Conservation (phyloP, 2,329 filamentous ascomycete species). For the Rhynchosporium secalis region DNA sequence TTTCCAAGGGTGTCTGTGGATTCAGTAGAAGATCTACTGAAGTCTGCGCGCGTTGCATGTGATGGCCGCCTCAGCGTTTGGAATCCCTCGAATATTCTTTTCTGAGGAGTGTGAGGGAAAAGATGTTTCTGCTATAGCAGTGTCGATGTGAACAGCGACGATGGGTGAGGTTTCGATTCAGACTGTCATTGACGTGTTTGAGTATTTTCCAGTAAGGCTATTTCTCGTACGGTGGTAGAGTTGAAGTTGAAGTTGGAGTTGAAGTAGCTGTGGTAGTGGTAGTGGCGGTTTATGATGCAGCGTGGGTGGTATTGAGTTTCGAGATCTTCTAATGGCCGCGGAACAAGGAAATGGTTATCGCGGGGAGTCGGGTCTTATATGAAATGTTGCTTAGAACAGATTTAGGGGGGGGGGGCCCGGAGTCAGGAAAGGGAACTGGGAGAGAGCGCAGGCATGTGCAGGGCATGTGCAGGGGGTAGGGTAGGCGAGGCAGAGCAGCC, state of each 20-base stretch:
- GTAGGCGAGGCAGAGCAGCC: slow-evolving; percentile 2
- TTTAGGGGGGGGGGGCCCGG: slow-evolving; percentile 9
- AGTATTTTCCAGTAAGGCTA: not conserved
- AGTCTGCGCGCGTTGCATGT: slow-evolving; percentile 75
- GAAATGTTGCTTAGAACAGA: slow-evolving; percentile 3
- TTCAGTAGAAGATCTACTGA: slow-evolving; percentile 77
- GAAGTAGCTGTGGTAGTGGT: not conserved
- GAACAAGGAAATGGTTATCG: slow-evolving; percentile 30
- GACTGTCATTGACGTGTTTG: not conserved
- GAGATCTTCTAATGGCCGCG: slow-evolving; percentile 26
- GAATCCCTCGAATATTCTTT: slow-evolving; percentile 2
- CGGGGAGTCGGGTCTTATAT: slow-evolving; percentile 31
- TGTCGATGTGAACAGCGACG: not conserved
- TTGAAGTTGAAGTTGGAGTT: not conserved
- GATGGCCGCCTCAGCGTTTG: slow-evolving; percentile 49
- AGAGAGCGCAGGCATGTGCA: no score
- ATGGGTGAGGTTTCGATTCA: not conserved
- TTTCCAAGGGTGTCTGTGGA: slow-evolving; percentile 48
- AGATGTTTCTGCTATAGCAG: not conserved
- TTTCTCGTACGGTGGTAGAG: not conserved
- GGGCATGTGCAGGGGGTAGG: no score
- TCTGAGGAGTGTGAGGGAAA: not conserved
- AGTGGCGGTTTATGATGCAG: slow-evolving; percentile 31
- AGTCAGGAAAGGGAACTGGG: not conserved
- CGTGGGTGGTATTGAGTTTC: slow-evolving; percentile 25